These are phyloP conservation scores for Chaetomiaceae sp. DNA, from an alignment of 2,329 filamentous ascomycete genomes.

Conservation along the genomic window DNA sequence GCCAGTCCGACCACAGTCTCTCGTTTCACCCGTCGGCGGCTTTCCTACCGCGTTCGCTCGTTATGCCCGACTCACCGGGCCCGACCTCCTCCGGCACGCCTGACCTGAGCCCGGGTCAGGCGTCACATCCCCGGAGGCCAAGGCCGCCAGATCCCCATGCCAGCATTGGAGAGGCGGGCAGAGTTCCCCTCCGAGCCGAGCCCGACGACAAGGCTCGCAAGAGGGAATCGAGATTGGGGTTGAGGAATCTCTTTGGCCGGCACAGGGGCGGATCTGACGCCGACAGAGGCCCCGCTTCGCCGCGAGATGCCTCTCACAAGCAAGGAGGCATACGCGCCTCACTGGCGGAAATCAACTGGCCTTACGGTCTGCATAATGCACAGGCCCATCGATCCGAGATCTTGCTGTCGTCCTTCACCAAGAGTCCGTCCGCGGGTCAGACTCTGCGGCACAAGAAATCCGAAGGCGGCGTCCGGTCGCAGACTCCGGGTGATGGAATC, in stretches of 20 bases:
- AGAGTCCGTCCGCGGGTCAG: constrained; percentile 1
- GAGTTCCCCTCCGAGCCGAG: constrained; percentile 37
- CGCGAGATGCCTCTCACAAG: constrained; percentile 27
- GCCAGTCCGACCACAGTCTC: background rate
- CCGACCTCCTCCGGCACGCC: constrained; percentile 23
- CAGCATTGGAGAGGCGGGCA: constrained; percentile 29
- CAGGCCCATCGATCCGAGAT: constrained; percentile 31
- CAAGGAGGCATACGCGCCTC: constrained; percentile 40
- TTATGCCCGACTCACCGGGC: constrained; percentile 19
- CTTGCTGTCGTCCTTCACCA: constrained; percentile 24
- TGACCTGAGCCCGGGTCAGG: constrained; percentile 29
- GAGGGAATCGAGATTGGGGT: constrained; percentile 47
- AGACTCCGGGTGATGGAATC: constrained; percentile 22
- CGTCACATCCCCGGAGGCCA: constrained; percentile 31
- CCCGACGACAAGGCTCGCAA: constrained; percentile 35
- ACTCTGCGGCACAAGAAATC: constrained; percentile 26
- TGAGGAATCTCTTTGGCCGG: constrained; percentile 47
- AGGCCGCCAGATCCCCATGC: constrained; percentile 34
- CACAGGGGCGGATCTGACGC: constrained; percentile 34
- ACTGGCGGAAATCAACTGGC: constrained; percentile 41
- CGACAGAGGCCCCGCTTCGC: constrained; percentile 21
- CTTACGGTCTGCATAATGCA: constrained; percentile 31
- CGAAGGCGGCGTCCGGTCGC: constrained; percentile 20
- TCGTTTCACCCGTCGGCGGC: constrained; percentile 1
- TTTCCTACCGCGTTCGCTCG: constrained; percentile 14